Base-by-base conservation (phyloP, 1,139 yeast species). In the Yamadazyma mexicana region DNA sequence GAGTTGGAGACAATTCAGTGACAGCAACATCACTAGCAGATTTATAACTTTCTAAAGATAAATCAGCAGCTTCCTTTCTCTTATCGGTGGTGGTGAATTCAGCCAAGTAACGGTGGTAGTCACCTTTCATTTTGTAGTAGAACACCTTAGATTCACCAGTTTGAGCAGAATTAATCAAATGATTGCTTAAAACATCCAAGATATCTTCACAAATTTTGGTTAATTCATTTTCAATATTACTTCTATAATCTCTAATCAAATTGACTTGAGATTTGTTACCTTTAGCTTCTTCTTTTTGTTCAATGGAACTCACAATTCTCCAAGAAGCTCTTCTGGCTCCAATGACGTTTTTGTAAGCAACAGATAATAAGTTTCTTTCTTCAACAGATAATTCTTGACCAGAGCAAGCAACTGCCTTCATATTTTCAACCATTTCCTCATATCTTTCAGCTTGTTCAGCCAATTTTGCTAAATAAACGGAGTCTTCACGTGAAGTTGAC, bases 401-500 rank as follows among this genome's bases (percentile, higher is more conserved):
- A 36, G 95, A 80, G 34, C 96, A 85, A 54, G 97, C 97, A 62
- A 92, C 98, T 45, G 88, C 87, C 71, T 91, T 91, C 98, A 92
- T 92, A 74, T 87, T 87, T 69, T 89, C 96, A 57, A 92, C 98
- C 98, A 89, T 91, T 75, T 94, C 98, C 75, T 92, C 98, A 68
- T 92, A 92, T 73, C 98, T 95, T 77, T 92, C 98, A 60, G 98
- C 98, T 77, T 92, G 98, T 75, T 92, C 98, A 59, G 98, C 97
- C 70, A 92, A 87, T 73, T 92, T 92, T 70, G 98, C 98, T 68
- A 92, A 85, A 73, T 91, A 92, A 60, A 92, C 97, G 58, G 96
- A 87, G 77, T 91, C 96, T 82, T 92, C 98, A 77, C 97, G 96
- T 62, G 91, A 78, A 65, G 84, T 74, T 56, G 94, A 77, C 92